Conservation (phyloP, 805 yeast species). For the Kuraishia ogatae region DNA sequence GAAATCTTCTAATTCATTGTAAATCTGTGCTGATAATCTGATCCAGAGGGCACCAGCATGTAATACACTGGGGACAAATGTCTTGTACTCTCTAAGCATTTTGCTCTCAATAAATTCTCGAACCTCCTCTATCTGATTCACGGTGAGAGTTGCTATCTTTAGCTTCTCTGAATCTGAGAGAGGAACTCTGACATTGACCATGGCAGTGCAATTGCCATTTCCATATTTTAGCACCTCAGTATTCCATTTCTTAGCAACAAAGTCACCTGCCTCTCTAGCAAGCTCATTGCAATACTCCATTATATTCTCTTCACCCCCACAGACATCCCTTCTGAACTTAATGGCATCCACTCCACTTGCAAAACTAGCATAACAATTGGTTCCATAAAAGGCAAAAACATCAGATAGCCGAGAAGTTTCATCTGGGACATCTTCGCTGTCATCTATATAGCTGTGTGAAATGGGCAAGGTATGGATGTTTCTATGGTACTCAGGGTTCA, state of each 20-base stretch:
- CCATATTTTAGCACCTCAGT: conserved; percentile 27
- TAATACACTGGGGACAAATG: conserved; percentile 36
- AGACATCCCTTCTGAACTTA: conserved; percentile 40
- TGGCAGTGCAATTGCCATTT: conserved; percentile 26
- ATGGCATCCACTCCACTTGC: conserved; percentile 37
- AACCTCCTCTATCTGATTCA: conserved; percentile 2
- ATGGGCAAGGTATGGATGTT: conserved; percentile 49
- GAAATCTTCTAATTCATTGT: conserved; percentile 49
- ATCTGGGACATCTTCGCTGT: conserved; percentile 17
- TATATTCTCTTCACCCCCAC: conserved; percentile 55
- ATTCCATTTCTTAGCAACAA: conserved; percentile 30
- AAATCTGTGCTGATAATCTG: conserved; percentile 55
- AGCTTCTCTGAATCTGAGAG: conserved; percentile 4
- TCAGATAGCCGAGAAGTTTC: conserved; percentile 25
- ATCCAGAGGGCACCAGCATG: conserved; percentile 33
- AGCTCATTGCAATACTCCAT: conserved; percentile 35
- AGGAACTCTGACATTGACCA: conserved; percentile 37
- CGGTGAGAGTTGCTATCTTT: background rate
- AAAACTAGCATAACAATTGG: conserved; percentile 35
- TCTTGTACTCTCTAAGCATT: conserved; percentile 23
- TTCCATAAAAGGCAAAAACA: conserved; percentile 44
- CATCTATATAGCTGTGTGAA: conserved; percentile 35
- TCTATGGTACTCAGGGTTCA: conserved; percentile 39
- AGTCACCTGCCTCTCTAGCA: conserved; percentile 33
- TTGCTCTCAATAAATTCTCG: conserved; percentile 12